Evolutionary conservation across 257 asterid genomes (phyloP).

Genomic region (Osmanthus fragrans): DNA sequence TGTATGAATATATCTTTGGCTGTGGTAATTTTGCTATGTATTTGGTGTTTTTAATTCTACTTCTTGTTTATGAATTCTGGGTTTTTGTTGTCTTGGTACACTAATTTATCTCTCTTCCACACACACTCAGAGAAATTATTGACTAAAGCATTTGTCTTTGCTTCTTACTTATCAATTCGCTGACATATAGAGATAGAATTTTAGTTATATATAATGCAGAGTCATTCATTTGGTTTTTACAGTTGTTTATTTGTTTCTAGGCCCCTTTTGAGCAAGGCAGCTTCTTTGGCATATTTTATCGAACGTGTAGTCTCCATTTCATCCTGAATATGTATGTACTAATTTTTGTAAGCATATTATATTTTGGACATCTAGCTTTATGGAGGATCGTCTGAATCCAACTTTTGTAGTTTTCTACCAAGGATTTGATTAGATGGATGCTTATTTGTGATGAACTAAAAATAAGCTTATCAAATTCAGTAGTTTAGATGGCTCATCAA

Average conservation of each 20-base stretch:
- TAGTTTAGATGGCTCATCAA: neutral
- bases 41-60: neutral
- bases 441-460: constrained; percentile 10
- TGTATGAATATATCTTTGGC: neutral
- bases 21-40: neutral
- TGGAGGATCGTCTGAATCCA: neutral
- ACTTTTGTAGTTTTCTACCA: neutral
- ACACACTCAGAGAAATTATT: neutral
- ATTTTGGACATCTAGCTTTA: neutral
- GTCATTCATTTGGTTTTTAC: neutral
- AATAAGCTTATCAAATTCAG: constrained; percentile 7
- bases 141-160: neutral
- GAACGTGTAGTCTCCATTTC: neutral
- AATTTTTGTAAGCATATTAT: neutral
- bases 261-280: neutral
- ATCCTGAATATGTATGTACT: neutral
- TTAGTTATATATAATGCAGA: neutral
- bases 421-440: constrained; percentile 4
- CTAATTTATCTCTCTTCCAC: neutral
- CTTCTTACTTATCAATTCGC: neutral
- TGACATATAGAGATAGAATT: neutral
- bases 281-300: neutral
- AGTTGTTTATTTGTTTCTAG: neutral
- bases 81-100: neutral
- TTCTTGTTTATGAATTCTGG: constrained; percentile 1